Base-by-base conservation (phyloP, 2,329 filamentous ascomycete species). In the Exophiala alcalophila region DNA sequence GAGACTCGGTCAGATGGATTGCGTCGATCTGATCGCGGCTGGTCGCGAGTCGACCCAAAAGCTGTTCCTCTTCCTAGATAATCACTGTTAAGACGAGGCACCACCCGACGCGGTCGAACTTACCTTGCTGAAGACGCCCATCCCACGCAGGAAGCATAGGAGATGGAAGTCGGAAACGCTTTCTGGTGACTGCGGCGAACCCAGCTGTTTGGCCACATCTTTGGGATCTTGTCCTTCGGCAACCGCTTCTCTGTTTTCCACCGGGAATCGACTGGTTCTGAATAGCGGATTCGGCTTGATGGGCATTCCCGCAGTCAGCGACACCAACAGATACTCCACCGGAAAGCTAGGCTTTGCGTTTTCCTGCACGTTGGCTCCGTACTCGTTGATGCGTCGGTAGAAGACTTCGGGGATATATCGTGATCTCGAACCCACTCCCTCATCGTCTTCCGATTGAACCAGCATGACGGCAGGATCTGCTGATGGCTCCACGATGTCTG, bases 341-440 rank as follows among this genome's bases (percentile, higher is more conserved):
- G 92, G 92, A 64, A 98, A 98, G 31, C 86, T 82, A 0, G 92
- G 92, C 62, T 96, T 97, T 16, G 92, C 92, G 57, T 95, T 97
- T 65, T 97, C 88, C 63, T 96, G 92, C 5, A 97, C 92, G 56
- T 91, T 95, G 52, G 85, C 87, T 23, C 90, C 90, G 61, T 98
- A 95, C 64, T 98, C 91, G 65, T 98, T 98, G 65, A 95, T 88
- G 56, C 80, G 83, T 49, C 91, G 81, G 69, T 94, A 98, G 67
- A 97, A 98, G 4, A 98, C 91, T 60, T 98, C 92, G 1, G 92
- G 92, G 15, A 98, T 94, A 61, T 98, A 98, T 57, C 90, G 79
- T 16, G 84, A 82, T 42, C 80, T 81, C 62, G 77, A 83, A 35
- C 67, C 72, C 41, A 70, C 80, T 55, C 72, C 80, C 52, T 89